Percentiles rank a stretch among this genome's conserved stretches.
phyloP scores from a whole-genome alignment of 768 basidiomycete species.

The Trametes cingulata region DNA sequence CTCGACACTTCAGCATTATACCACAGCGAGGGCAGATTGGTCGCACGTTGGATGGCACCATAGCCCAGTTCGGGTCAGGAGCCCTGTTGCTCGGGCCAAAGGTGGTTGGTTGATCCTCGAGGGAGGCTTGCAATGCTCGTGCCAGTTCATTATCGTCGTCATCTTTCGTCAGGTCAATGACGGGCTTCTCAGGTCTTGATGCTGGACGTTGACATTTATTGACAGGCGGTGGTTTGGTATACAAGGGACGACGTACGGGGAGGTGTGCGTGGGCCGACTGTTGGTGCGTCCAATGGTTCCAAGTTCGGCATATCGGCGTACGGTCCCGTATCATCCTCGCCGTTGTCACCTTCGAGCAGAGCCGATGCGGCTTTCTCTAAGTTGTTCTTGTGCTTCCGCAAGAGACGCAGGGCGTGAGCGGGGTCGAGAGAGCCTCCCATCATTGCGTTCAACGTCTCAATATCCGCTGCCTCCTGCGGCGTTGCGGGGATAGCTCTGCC shows the following conservation, averaged over 20 bases:
- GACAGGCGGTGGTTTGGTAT: no score
- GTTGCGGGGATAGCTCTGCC: conserved; percentile 19
- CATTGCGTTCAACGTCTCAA: conserved; percentile 38
- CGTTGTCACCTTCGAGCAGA: conserved; percentile 34
- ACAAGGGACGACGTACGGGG: conserved; percentile 26
- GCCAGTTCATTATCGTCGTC: conserved; percentile 51
- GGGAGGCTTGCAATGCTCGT: conserved; percentile 54
- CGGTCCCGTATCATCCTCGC: conserved; percentile 11
- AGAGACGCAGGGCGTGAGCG: conserved; percentile 53
- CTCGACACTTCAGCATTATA: conserved; percentile 14
- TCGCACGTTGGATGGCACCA: conserved; percentile 68
- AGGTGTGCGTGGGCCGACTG: conserved; percentile 28
- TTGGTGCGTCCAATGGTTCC: conserved; percentile 14
- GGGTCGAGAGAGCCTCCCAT: conserved; percentile 44
- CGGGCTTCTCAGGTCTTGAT: conserved; percentile 31
- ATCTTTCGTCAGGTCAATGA: conserved; percentile 65
- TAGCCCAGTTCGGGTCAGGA: conserved; percentile 66
- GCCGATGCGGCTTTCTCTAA: conserved; percentile 37
- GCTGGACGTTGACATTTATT: conserved; percentile 24
- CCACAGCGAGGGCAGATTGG: background rate
- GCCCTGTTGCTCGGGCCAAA: conserved; percentile 64
- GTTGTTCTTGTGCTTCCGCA: conserved; percentile 62
- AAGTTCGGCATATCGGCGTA: conserved; percentile 12
- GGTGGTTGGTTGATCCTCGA: conserved; percentile 44
- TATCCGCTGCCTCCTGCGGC: conserved; percentile 29